Percentiles rank a stretch among this genome's conserved stretches.
These are phyloP conservation scores for Maudiozyma humilis DNA, from an alignment of 1,139 yeast species.

Conservation along the genomic window DNA sequence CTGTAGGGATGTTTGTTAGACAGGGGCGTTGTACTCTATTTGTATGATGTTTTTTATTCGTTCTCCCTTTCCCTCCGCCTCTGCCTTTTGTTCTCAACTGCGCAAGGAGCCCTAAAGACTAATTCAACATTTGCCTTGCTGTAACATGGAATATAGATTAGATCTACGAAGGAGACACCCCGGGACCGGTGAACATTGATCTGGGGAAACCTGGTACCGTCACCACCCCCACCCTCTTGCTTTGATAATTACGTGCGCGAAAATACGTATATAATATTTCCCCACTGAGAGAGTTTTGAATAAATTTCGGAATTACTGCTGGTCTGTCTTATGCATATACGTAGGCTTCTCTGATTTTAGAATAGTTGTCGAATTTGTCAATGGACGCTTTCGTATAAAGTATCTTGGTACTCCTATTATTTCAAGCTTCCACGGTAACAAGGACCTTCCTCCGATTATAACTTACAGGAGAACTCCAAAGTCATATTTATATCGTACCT, in stretches of 20 bases:
- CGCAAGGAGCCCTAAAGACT: background rate
- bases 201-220: background rate
- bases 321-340: background rate
- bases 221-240: no score
- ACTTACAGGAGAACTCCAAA: no score
- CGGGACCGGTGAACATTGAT: background rate
- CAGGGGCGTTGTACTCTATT: no score
- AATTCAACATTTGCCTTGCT: background rate
- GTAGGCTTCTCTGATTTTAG: background rate
- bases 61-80: no score
- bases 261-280: background rate
- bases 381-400: background rate
- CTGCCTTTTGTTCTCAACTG: no score
- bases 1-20: no score
- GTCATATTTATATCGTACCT: no score
- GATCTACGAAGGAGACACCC: background rate
- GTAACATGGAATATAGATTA: background rate
- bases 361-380: background rate
- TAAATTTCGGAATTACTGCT: background rate
- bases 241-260: background rate
- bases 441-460: no score
- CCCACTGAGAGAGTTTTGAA: background rate
- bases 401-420: no score
- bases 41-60: no score
- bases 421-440: no score